These are phyloP conservation scores for Phaeosphaeriaceae sp. DNA, from an alignment of 2,329 filamentous ascomycete genomes.

Conservation along the genomic window DNA sequence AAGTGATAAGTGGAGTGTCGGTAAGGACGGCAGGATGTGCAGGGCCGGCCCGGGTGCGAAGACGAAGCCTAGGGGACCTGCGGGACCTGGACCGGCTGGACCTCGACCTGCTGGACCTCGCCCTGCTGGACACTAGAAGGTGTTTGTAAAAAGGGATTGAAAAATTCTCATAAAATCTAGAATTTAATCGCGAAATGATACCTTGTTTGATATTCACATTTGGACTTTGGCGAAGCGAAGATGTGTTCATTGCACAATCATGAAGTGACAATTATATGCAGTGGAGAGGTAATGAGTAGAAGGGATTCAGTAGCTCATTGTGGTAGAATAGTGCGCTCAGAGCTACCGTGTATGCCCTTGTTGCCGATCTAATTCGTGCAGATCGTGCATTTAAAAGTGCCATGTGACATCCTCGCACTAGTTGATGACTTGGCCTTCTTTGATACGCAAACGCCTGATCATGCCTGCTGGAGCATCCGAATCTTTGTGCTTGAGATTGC, in stretches of 20 bases:
- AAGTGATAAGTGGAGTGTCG: constrained; percentile 1
- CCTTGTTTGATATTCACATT: neutral
- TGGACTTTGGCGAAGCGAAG: neutral
- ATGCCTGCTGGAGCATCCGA: neutral
- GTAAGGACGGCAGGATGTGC: constrained; percentile 1
- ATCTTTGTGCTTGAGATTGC: neutral
- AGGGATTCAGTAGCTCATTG: too few relatives aligned
- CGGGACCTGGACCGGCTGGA: neutral
- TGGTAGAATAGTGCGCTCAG: neutral
- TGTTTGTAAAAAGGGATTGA: neutral
- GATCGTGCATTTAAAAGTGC: neutral
- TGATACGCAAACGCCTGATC: neutral
- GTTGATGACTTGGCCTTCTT: neutral
- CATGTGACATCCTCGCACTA: neutral
- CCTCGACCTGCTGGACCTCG: neutral
- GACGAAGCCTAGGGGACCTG: neutral
- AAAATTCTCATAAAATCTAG: neutral
- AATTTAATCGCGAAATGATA: neutral
- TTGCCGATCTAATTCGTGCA: neutral
- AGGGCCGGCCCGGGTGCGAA: neutral
- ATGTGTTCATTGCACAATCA: neutral
- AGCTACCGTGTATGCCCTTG: neutral
- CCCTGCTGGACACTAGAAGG: neutral
- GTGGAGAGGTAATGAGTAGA: too few relatives aligned
- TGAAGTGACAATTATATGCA: neutral